Percentiles rank a stretch among this genome's conserved stretches.
Conservation (phyloP, 2,329 filamentous ascomycete genomes). For the Ustilaginoidea virens region DNA sequence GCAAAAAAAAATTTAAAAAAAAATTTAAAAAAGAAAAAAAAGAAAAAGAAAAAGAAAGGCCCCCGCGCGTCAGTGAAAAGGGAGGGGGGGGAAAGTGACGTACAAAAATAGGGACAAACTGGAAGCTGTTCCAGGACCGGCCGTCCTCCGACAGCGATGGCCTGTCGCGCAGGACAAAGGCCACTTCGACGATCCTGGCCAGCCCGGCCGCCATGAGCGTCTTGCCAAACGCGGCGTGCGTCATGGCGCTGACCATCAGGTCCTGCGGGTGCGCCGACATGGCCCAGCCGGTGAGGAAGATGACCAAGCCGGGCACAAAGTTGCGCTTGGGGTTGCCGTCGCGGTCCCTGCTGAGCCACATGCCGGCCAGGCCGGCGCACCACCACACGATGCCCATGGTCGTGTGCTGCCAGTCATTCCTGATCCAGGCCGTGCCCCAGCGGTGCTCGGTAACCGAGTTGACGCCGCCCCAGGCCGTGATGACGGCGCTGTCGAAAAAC, state of each 20-base stretch:
- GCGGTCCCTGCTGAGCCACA: slow-evolving; percentile 79
- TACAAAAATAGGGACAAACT: slow-evolving; percentile 38
- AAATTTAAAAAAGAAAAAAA: too few relatives aligned
- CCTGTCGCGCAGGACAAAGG: slow-evolving; percentile 69
- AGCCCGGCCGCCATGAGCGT: slow-evolving; percentile 83
- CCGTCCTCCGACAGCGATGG: slow-evolving; percentile 50
- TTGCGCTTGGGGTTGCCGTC: slow-evolving; percentile 82
- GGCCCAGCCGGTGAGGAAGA: slow-evolving; percentile 83
- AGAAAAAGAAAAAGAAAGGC: too few relatives aligned
- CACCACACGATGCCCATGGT: slow-evolving; percentile 99
- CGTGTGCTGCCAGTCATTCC: slow-evolving; percentile 93
- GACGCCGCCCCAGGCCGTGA: slow-evolving; percentile 89
- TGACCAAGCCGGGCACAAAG: slow-evolving; percentile 80
- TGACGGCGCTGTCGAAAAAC: slow-evolving; percentile 86
- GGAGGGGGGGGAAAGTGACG: slow-evolving; percentile 19
- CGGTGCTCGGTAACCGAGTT: slow-evolving; percentile 97
- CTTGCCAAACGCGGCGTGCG: slow-evolving; percentile 84
- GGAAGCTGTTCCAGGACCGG: slow-evolving; percentile 48
- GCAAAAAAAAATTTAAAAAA: too few relatives aligned
- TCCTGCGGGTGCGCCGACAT: slow-evolving; percentile 88
- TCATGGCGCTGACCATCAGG: slow-evolving; percentile 69
- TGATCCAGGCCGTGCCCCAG: slow-evolving; percentile 80
- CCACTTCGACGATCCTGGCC: slow-evolving; percentile 77
- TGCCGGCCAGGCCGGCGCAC: slow-evolving; percentile 76
- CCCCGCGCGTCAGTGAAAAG: too few relatives aligned